A percentile compares a stretch with the other conserved stretches of the same genome.
Conservation (phyloP, 1,139 yeast genomes). For the Cylindricascospora bacillispora region DNA sequence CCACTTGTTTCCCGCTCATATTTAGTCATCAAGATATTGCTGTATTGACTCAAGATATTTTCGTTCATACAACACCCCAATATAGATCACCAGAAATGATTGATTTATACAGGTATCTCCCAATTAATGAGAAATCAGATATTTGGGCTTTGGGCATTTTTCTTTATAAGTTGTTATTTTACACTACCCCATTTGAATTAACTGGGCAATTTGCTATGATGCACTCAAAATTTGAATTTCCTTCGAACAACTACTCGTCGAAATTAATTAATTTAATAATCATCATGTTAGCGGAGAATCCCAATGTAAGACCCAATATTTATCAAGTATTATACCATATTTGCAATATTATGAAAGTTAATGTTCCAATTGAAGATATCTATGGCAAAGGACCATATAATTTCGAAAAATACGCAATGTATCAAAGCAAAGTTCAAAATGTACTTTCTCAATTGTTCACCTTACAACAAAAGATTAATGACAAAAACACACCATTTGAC, state of each 20-base stretch:
- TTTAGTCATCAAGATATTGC: conserved; percentile 32
- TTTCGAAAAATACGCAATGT: conserved; percentile 26
- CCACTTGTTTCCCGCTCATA: conserved; percentile 39
- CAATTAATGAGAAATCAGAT: conserved; percentile 90
- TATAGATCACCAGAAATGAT: conserved; percentile 96
- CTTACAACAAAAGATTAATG: conserved; percentile 16
- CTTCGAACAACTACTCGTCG: conserved; percentile 38
- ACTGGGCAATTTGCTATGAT: conserved; percentile 58
- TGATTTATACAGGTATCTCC: conserved; percentile 69
- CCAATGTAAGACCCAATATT: conserved; percentile 73
- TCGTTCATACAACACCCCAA: conserved; percentile 94
- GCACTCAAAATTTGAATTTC: conserved; percentile 49
- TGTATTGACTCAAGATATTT: conserved; percentile 64
- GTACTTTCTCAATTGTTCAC: conserved; percentile 22
- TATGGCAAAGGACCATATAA: conserved; percentile 30
- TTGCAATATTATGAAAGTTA: conserved; percentile 40
- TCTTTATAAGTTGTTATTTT: conserved; percentile 80
- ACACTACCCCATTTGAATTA: conserved; percentile 88
- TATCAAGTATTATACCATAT: conserved; percentile 69
- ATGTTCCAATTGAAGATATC: conserved; percentile 39
- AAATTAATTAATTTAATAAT: conserved; percentile 60
- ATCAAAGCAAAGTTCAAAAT: conserved; percentile 27
- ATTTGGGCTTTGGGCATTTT: conserved; percentile 95
- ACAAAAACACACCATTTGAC: conserved; percentile 9
- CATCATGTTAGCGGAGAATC: conserved; percentile 71